Percentiles rank a stretch among this genome's conserved stretches.
phyloP scores from a whole-genome alignment of 805 yeast genomes.

The Wickerhamiella azymoides region DNA sequence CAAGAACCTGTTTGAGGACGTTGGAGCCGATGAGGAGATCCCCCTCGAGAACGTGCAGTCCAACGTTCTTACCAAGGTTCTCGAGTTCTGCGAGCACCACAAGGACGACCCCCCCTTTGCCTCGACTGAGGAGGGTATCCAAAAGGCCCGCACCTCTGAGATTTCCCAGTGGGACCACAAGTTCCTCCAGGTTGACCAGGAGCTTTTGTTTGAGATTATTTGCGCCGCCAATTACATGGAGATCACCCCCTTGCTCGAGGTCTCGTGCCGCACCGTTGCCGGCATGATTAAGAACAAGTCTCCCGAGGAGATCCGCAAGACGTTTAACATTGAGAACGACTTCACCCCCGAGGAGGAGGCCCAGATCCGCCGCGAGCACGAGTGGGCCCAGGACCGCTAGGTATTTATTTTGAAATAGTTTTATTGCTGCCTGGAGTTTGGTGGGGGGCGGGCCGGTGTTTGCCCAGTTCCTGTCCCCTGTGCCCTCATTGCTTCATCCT shows the following conservation, averaged over 20 bases:
- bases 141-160: constrained; percentile 72
- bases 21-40: constrained; percentile 47
- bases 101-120: constrained; percentile 53
- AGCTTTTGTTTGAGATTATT: constrained; percentile 35
- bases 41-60: constrained; percentile 73
- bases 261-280: constrained; percentile 37
- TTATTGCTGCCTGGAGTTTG: background rate
- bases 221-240: constrained; percentile 36
- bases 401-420: too few species aligned
- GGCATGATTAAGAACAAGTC: constrained; percentile 35
- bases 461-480: background rate
- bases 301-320: constrained; percentile 34
- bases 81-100: constrained; percentile 95
- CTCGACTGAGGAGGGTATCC: constrained; percentile 40
- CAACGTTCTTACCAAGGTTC: constrained; percentile 66
- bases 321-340: constrained; percentile 33
- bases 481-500: too few species aligned
- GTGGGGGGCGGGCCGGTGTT: background rate
- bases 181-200: constrained; percentile 80
- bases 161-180: constrained; percentile 93
- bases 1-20: constrained; percentile 75
- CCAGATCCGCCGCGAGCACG: constrained; percentile 33
- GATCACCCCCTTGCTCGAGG: constrained; percentile 32
- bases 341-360: constrained; percentile 37
- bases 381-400: constrained; percentile 30